Percentiles rank a stretch among this genome's conserved stretches.
Evolutionary conservation across 2,329 filamentous ascomycete genomes (phyloP).

Genomic region (Colletotrichum lentis): DNA sequence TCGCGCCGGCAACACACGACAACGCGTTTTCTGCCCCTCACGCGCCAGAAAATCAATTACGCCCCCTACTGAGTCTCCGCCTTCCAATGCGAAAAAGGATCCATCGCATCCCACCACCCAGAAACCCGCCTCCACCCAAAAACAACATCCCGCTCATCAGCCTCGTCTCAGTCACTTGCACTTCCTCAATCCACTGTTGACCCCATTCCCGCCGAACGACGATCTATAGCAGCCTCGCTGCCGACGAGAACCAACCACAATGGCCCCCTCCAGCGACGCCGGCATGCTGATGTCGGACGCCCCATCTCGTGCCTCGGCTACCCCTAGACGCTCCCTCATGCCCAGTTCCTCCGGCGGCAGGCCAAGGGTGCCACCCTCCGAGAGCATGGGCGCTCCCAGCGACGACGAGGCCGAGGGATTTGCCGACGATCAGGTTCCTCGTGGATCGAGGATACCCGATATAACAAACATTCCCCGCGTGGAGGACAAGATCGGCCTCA

Average conservation of each 20-base stretch:
- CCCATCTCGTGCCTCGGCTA: conserved; percentile 53
- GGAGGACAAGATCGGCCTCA: conserved; percentile 77
- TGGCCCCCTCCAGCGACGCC: conserved; percentile 65
- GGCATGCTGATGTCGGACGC: conserved; percentile 67
- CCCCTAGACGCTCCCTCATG: conserved; percentile 54
- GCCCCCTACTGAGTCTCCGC: conserved; percentile 29
- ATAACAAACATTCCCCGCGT: conserved; percentile 70
- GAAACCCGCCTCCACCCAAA: conserved; percentile 34
- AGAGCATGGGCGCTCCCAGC: conserved; percentile 67
- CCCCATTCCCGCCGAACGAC: not conserved
- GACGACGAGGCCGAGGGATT: conserved; percentile 70
- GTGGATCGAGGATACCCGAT: conserved; percentile 58
- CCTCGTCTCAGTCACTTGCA: conserved; percentile 15
- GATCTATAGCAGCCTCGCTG: not conserved
- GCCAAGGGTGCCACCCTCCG: conserved; percentile 68
- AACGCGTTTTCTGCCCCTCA: conserved; percentile 42
- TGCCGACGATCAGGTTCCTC: conserved; percentile 70
- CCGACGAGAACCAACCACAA: conserved; percentile 41
- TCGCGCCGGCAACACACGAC: conserved; percentile 43
- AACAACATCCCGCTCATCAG: conserved; percentile 28
- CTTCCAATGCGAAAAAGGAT: conserved; percentile 32
- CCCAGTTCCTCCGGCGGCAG: conserved; percentile 61
- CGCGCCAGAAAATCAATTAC: conserved; percentile 40
- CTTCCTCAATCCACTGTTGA: conserved; percentile 5
- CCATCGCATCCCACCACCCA: conserved; percentile 37